Evolutionary conservation across 2,329 filamentous ascomycete genomes (phyloP), one percentile per base, ranked within the genome.

Genomic region (Aspergillus felis): DNA sequence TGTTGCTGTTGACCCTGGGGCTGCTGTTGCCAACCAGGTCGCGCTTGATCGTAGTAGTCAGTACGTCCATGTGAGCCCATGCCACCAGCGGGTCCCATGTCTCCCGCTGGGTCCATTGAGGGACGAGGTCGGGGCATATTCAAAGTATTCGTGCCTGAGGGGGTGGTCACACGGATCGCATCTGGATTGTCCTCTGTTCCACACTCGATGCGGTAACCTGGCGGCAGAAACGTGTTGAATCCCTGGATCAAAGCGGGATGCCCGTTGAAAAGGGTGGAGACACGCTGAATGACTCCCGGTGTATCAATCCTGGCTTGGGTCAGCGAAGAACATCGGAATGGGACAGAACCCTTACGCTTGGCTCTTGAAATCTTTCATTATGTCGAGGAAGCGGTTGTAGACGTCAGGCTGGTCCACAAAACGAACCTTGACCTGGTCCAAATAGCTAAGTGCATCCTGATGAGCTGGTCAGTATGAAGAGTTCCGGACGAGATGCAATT

Each of bases 321-420:
- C 57, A 66, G 60, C 53, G 35, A 57, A 47, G 51, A 35, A 22
- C 24, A 29, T 46, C 24, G 32, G 53, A 32, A 22, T 22, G 35
- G 50, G 58, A 54, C 28, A 47, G 44, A 47, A 50, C 55, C 83
- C 89, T 78, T 80, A 92, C 85, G 92, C 92, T 77, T 96, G 93
- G 68, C 92, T 96, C 77, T 99, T 99, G 74, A 99, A 99, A 67
- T 99, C 94, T 71, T 99, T 99, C 94, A 99, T 99, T 51, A 99
- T 99, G 67, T 99, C 94, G 49, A 99, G 79, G 67, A 99, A 97
- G 41, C 90, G 84, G 69, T 97, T 97, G 70, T 99, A 99, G 0
- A 99, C 94, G 74, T 97, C 93, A 3, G 94, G 92, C 65, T 97
- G 92, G 62, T 97, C 93, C 59, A 92, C 90, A 66, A 99, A 99